Percentiles rank a stretch among this genome's conserved stretches.
These are phyloP conservation scores for Alternaria triticimaculans DNA, from an alignment of 2,329 filamentous ascomycete species.

Conservation along the genomic window DNA sequence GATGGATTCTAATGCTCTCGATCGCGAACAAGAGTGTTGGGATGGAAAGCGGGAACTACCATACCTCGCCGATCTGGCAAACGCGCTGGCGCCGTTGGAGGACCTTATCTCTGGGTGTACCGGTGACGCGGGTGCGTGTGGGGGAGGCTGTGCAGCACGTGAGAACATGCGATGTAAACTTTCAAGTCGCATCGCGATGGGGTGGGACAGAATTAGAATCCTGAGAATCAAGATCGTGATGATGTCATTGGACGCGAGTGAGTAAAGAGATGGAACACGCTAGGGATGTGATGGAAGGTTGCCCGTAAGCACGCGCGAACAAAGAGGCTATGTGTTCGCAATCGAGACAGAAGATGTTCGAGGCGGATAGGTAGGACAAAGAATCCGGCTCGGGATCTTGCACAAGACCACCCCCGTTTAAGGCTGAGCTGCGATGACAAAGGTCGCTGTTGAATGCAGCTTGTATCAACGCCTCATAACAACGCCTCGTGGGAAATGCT, in stretches of 20 bases:
- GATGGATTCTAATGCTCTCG: background rate
- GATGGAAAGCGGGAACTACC: background rate
- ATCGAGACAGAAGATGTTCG: background rate
- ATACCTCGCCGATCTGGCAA: background rate
- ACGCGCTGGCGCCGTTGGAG: background rate
- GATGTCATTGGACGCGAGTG: background rate
- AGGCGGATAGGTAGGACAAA: slow-evolving; percentile 1
- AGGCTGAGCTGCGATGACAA: slow-evolving; percentile 1
- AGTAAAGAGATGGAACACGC: background rate
- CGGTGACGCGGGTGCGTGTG: background rate
- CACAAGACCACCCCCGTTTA: background rate
- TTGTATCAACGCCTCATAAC: background rate
- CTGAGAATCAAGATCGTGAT: no score
- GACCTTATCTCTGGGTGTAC: background rate
- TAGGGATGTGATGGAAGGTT: background rate
- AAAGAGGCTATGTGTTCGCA: slow-evolving; percentile 2
- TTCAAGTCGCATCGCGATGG: background rate
- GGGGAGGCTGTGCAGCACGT: slow-evolving; percentile 4
- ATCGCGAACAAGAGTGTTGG: background rate
- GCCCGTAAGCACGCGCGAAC: background rate
- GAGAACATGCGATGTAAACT: no score
- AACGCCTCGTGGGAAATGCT: background rate
- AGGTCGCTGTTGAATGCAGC: background rate
- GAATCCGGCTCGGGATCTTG: background rate
- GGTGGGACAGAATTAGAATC: background rate